Percentiles rank a stretch among this genome's conserved stretches.
These are phyloP conservation scores for Cystobasidium slooffiae DNA, from an alignment of 1,284 basidiomycete genomes.

Conservation along the genomic window DNA sequence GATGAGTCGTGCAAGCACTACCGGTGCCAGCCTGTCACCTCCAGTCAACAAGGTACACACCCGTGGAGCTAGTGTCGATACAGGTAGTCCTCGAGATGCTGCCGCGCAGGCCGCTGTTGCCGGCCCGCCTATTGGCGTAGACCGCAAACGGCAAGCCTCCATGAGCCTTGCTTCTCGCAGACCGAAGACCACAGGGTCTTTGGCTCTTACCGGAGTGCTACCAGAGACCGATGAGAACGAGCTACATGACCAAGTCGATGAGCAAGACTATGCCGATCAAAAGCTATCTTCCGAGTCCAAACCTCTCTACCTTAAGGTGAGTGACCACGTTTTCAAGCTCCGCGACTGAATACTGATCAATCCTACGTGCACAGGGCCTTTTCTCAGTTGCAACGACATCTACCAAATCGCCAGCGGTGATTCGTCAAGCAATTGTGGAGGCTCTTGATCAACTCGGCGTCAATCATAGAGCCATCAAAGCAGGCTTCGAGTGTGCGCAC, in stretches of 20 bases:
- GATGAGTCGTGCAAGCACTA: constrained; percentile 48
- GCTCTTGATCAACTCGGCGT: constrained; percentile 93
- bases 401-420: constrained; percentile 78
- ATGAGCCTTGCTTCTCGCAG: constrained; percentile 29
- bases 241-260: constrained; percentile 45
- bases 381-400: constrained; percentile 85
- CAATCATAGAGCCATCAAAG: constrained; percentile 85
- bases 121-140: constrained; percentile 15
- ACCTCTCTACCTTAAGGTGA: constrained; percentile 76
- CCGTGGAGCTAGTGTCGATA: constrained; percentile 47
- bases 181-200: constrained; percentile 39
- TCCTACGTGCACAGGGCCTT: constrained; percentile 56
- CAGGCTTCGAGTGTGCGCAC: constrained; percentile 95
- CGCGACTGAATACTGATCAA: not conserved
- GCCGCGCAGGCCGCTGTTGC: constrained; percentile 4
- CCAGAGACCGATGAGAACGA: constrained; percentile 46
- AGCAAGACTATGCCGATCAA: constrained; percentile 57
- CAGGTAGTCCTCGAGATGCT: constrained; percentile 2
- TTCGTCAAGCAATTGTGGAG: constrained; percentile 81
- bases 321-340: not conserved
- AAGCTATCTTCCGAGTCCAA: constrained; percentile 66
- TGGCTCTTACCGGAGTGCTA: constrained; percentile 4
- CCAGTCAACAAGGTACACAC: constrained; percentile 43
- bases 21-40: constrained; percentile 48
- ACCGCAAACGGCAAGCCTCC: constrained; percentile 16